Evolutionary conservation across 148 eudicot species (phyloP).

Genomic region (Rhododendron ferrugineum): DNA sequence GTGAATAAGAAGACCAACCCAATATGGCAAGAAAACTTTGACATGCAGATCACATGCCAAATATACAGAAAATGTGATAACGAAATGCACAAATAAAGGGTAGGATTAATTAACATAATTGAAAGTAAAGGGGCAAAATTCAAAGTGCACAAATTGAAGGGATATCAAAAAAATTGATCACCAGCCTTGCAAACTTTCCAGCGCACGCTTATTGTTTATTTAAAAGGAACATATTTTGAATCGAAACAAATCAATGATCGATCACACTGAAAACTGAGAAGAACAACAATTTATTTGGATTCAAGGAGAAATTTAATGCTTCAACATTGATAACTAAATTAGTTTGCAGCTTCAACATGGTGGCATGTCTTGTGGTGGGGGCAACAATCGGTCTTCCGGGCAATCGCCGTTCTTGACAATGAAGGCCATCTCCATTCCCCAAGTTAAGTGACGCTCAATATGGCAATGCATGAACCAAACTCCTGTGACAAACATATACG

Average conservation of each 20-base stretch:
- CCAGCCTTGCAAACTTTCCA: background rate
- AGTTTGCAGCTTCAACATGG: constrained; percentile 10
- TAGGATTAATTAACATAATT: background rate
- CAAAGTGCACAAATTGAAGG: background rate
- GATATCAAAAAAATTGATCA: background rate
- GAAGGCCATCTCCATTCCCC: constrained; percentile 36
- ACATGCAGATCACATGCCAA: too few species aligned
- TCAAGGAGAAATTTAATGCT: background rate
- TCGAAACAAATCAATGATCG: background rate
- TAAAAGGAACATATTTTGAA: background rate
- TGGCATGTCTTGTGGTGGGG: constrained; percentile 30
- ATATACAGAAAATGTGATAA: too few species aligned
- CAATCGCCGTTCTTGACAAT: constrained; percentile 19
- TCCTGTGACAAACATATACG: constrained; percentile 13
- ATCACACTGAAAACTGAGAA: background rate
- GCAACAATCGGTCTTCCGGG: constrained; percentile 6
- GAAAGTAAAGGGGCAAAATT: background rate
- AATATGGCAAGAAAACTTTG: too few species aligned
- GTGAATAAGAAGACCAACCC: too few species aligned
- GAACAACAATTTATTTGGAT: background rate
- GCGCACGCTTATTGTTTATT: background rate
- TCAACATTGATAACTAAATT: background rate
- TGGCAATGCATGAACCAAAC: constrained; percentile 44
- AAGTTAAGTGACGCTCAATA: constrained; percentile 31
- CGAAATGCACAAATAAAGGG: too few species aligned